phyloP scores from a whole-genome alignment of 306 rosid genomes.

The Vachellia collinsii region DNA sequence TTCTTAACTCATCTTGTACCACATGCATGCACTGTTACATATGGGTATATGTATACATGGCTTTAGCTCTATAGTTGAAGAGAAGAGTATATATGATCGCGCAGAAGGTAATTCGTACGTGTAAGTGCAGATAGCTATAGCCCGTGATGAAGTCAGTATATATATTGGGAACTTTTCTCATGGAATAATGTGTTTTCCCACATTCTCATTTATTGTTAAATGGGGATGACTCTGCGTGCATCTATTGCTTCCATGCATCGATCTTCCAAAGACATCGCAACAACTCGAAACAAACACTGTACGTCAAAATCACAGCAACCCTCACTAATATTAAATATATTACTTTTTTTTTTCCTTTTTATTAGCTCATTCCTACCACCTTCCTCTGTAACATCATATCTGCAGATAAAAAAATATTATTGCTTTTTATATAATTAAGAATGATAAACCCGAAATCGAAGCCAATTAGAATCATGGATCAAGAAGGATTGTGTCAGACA shows the following conservation, averaged over 20 bases:
- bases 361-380: background rate
- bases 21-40: background rate
- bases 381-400: slow-evolving; percentile 20
- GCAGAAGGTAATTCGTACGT: background rate
- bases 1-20: background rate
- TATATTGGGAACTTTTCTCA: slow-evolving; percentile 31
- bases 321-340: background rate
- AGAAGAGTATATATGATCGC: background rate
- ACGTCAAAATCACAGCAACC: slow-evolving; percentile 43
- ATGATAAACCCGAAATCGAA: slow-evolving; percentile 30
- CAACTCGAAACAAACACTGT: slow-evolving; percentile 40
- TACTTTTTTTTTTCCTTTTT: slow-evolving; percentile 6
- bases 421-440: slow-evolving; percentile 22
- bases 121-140: background rate
- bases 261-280: slow-evolving; percentile 48
- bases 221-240: slow-evolving; percentile 46
- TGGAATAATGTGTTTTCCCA: slow-evolving; percentile 50
- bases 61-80: background rate
- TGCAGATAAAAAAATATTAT: background rate
- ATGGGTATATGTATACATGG: background rate
- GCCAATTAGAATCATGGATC: slow-evolving; percentile 41
- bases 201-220: slow-evolving; percentile 31
- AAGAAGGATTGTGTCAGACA: slow-evolving; percentile 39
- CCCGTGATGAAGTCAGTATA: slow-evolving; percentile 7
- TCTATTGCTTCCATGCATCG: slow-evolving; percentile 56